Conservation (phyloP, 2,329 filamentous ascomycete species). For the Diaporthe ampelina region DNA sequence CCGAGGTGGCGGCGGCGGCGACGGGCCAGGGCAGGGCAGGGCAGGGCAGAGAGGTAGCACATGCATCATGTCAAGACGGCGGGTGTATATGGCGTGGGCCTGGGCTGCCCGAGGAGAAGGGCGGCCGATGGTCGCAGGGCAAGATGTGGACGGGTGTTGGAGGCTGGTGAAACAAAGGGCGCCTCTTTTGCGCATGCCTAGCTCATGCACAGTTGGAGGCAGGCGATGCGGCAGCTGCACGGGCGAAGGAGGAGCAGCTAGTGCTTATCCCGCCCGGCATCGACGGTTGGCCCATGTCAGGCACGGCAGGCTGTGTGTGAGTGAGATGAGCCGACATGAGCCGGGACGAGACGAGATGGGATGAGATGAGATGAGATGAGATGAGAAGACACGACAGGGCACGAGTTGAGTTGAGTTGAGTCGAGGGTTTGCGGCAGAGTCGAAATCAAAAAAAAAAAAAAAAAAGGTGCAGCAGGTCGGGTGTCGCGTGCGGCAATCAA, state of each 20-base stretch:
- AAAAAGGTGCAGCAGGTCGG: too few species aligned
- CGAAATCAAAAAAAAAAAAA: too few species aligned
- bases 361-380: too few species aligned
- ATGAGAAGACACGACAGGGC: too few species aligned
- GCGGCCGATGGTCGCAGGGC: conserved; percentile 7
- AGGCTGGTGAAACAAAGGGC: conserved; percentile 23
- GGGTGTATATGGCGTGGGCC: not conserved
- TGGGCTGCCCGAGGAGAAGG: not conserved
- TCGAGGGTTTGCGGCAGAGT: too few species aligned
- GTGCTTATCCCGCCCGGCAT: conserved; percentile 8
- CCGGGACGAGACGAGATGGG: too few species aligned
- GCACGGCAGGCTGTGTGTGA: too few species aligned
- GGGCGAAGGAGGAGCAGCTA: not conserved
- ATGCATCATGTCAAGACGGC: not conserved
- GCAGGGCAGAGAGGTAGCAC: not conserved
- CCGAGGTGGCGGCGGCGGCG: conserved; percentile 24
- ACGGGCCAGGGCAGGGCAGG: not conserved
- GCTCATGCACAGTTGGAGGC: not conserved
- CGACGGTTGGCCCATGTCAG: too few species aligned
- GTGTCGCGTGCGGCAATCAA: too few species aligned
- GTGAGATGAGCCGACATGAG: too few species aligned
- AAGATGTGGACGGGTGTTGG: conserved; percentile 2
- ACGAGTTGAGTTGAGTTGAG: too few species aligned
- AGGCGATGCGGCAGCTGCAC: not conserved
- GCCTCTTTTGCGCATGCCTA: conserved; percentile 21